phyloP scores from a whole-genome alignment of 2,329 filamentous ascomycete species.

The Aspergillus proliferans region DNA sequence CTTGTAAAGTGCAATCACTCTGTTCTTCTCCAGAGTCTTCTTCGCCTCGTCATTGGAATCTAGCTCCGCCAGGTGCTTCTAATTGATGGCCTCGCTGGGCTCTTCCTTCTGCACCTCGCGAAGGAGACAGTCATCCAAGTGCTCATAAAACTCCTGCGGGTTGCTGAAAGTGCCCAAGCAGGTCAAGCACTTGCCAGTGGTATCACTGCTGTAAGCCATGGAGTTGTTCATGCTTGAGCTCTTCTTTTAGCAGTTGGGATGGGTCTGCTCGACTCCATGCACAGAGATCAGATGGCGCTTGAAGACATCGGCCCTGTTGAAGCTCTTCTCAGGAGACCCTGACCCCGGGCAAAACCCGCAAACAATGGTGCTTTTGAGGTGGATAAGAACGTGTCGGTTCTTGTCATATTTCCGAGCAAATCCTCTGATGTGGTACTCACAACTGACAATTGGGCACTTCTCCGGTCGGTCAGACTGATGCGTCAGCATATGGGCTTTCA shows the following conservation, averaged over 20 bases:
- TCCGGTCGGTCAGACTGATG: slow-evolving; percentile 86
- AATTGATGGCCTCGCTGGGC: slow-evolving; percentile 53
- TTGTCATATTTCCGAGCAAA: slow-evolving; percentile 96
- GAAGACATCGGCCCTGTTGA: slow-evolving; percentile 93
- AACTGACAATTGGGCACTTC: slow-evolving; percentile 87
- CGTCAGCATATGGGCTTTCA: slow-evolving; percentile 91
- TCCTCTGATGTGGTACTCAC: slow-evolving; percentile 86
- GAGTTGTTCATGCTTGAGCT: slow-evolving; percentile 46
- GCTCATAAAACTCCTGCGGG: slow-evolving; percentile 95
- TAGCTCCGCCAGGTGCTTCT: slow-evolving; percentile 51
- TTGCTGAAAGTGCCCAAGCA: slow-evolving; percentile 78
- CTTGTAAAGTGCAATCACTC: too few species aligned
- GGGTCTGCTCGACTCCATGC: slow-evolving; percentile 86
- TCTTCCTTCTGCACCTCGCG: slow-evolving; percentile 57
- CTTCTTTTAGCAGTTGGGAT: slow-evolving; percentile 84
- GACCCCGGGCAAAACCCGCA: slow-evolving; percentile 90
- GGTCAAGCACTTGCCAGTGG: slow-evolving; percentile 84
- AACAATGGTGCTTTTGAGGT: slow-evolving; percentile 97
- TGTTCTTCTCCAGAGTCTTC: slow-evolving; percentile 54
- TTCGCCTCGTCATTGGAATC: slow-evolving; percentile 54
- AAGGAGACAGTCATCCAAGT: slow-evolving; percentile 68
- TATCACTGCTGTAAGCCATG: slow-evolving; percentile 65
- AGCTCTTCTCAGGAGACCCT: slow-evolving; percentile 86
- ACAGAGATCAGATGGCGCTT: slow-evolving; percentile 88
- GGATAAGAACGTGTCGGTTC: slow-evolving; percentile 86